Evolutionary conservation across 2,329 filamentous ascomycete species (phyloP).

Genomic region (Akanthomyces dipterigenus): DNA sequence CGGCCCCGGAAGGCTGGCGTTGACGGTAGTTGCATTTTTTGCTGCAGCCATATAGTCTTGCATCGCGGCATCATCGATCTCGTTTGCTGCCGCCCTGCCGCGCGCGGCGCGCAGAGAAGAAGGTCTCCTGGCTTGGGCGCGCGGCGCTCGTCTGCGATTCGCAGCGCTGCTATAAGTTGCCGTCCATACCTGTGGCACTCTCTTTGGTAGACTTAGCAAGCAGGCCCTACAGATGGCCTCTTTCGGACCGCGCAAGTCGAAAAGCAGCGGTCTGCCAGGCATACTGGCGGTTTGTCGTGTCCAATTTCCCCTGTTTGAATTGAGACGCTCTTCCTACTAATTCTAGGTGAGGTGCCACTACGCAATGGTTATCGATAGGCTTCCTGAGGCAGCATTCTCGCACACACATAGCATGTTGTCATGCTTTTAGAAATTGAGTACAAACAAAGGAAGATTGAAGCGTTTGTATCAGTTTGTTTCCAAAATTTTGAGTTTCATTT

Average conservation of each 20-base stretch:
- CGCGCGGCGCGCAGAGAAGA: background rate
- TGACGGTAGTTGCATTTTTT: background rate
- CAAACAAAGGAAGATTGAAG: background rate
- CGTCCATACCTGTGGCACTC: constrained; percentile 21
- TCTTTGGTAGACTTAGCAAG: constrained; percentile 24
- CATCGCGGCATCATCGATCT: background rate
- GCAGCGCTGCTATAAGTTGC: constrained; percentile 29
- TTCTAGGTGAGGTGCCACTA: background rate
- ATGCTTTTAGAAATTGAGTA: background rate
- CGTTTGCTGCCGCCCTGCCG: background rate
- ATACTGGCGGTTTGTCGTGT: constrained; percentile 5
- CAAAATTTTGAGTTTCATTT: background rate
- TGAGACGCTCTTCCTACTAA: background rate
- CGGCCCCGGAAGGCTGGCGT: background rate
- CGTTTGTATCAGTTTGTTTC: background rate
- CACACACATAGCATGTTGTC: constrained; percentile 11
- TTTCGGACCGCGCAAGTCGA: constrained; percentile 29
- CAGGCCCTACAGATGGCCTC: constrained; percentile 33
- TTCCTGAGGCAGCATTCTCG: background rate
- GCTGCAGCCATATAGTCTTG: background rate
- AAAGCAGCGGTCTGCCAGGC: constrained; percentile 25
- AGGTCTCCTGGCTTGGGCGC: constrained; percentile 10
- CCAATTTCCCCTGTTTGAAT: constrained; percentile 7
- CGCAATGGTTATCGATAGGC: constrained; percentile 9
- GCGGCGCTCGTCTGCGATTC: constrained; percentile 17